Evolutionary conservation across 257 asterid species (phyloP), one percentile per base, ranked within the genome.

Genomic region (Schizonepeta tenuifolia): DNA sequence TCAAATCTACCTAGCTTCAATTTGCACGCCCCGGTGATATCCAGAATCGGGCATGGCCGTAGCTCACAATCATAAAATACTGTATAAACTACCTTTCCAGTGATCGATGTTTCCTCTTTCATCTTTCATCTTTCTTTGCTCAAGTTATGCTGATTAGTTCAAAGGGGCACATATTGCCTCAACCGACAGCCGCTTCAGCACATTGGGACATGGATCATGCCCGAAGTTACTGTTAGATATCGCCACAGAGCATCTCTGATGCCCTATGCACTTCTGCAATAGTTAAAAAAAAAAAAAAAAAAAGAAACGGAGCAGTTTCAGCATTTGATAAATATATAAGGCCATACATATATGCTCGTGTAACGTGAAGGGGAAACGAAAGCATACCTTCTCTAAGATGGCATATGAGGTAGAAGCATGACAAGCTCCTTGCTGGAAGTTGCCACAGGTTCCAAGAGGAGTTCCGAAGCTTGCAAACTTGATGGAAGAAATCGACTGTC

Each of bases 381-480:
- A 57, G 12, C 24, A 22, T 84, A 94, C 99, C 99, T 84, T 86
- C 78, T 91, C 90, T 40, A 89, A 18, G 79, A 77, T 82, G 70
- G 78, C 21, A 9, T 81, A 51, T 1, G 99, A 88, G 58, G 84
- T 73, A 47, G 95, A 78, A 80, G 99, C 88, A 79, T 94, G 97
- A 89, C 99, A 94, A 46, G 86, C 61, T 82, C 99, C 99, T 78
- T 83, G 84, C 85, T 84, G 87, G 89, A 94, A 91, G 71, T 72
- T 85, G 53, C 99, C 99, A 68, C 99, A 94, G 26, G 89, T 88
- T 61, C 99, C 99, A 1, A 77, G 68, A 56, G 99, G 93, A 68
- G 97, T 94, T 77, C 99, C 99, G 20, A 91, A 94, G 90, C 99
- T 94, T 10, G 99, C 99, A 80, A 94, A 94, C 81, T 89, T 88